Conservation (phyloP, 768 basidiomycete species). For the Termitomyces sp. region DNA sequence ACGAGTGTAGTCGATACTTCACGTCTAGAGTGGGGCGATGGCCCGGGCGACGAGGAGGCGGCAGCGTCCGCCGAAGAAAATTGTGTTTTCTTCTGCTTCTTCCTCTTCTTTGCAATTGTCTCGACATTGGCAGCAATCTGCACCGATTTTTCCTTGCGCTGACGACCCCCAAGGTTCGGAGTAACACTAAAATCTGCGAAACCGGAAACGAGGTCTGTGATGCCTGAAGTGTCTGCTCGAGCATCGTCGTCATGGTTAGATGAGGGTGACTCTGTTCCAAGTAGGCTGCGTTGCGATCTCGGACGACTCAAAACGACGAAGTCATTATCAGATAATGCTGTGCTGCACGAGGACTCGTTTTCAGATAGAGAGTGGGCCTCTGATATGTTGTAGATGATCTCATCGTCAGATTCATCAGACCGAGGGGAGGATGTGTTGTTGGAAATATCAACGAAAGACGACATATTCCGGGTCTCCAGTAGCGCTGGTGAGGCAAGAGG, state of each 20-base stretch:
- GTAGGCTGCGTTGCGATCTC: slow-evolving; percentile 2
- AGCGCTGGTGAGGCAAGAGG: slow-evolving; percentile 15
- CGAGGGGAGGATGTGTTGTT: not conserved
- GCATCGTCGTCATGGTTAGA: slow-evolving; percentile 1
- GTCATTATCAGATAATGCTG: slow-evolving; percentile 39
- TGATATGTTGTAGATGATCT: slow-evolving; percentile 47
- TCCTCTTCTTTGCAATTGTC: slow-evolving; percentile 1
- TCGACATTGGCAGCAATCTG: not conserved
- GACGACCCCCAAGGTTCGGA: not conserved
- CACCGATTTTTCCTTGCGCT: not conserved
- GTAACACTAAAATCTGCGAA: slow-evolving; percentile 7
- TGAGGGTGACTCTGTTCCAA: slow-evolving; percentile 6
- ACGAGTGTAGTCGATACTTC: not conserved
- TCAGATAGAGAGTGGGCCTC: slow-evolving; percentile 24
- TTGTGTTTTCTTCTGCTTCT: slow-evolving; percentile 11
- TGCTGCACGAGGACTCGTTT: slow-evolving; percentile 17
- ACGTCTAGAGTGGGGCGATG: not conserved
- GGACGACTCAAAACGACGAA: slow-evolving; percentile 36
- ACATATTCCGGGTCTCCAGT: slow-evolving; percentile 17
- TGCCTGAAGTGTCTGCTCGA: slow-evolving; percentile 1
- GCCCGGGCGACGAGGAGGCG: slow-evolving; percentile 8
- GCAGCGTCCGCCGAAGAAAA: slow-evolving; percentile 5
- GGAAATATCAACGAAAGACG: slow-evolving; percentile 19
- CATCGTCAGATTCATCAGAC: slow-evolving; percentile 43
- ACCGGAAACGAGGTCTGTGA: slow-evolving; percentile 7